A percentile compares a stretch with the other conserved stretches of the same genome.
These are phyloP conservation scores for Nematocida sp. DNA, from an alignment of 371 early-diverging fungal genomes.

Conservation along the genomic window DNA sequence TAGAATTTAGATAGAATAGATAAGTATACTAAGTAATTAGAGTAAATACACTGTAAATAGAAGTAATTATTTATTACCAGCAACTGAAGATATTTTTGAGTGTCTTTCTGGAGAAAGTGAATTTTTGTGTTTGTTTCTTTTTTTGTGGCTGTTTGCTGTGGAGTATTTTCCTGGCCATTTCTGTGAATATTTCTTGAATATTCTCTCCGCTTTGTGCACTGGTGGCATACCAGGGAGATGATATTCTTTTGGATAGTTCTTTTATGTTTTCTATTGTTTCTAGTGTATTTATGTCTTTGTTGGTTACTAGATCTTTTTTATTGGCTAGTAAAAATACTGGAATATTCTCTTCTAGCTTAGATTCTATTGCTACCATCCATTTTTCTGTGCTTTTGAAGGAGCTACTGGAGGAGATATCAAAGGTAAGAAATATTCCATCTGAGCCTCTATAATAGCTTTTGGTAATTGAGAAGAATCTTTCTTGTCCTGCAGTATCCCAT, in stretches of 20 bases:
- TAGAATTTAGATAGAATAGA: no score
- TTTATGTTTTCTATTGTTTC: conserved; percentile 2
- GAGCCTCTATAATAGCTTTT: conserved; percentile 97
- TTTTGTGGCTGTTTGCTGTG: neutral
- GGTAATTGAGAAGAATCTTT: conserved; percentile 89
- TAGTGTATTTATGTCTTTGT: neutral
- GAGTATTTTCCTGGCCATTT: conserved; percentile 40
- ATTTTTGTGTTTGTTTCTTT: neutral
- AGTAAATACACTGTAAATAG: no score
- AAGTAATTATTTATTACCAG: conserved; percentile 34
- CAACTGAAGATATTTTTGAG: conserved; percentile 29
- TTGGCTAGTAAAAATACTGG: conserved; percentile 85
- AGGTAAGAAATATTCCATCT: conserved; percentile 93
- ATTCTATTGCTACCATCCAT: conserved; percentile 90
- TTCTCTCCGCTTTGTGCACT: conserved; percentile 64
- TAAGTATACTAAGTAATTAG: neutral
- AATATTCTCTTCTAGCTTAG: conserved; percentile 81
- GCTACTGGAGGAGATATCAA: conserved; percentile 84
- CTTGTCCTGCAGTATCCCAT: conserved; percentile 90
- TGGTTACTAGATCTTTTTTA: conserved; percentile 79
- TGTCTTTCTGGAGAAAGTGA: conserved; percentile 1
- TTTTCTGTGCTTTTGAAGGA: conserved; percentile 85
- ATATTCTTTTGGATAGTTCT: conserved; percentile 21
- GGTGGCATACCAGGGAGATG: conserved; percentile 46
- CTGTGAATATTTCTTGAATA: conserved; percentile 59